Base-by-base conservation (phyloP, 1,284 basidiomycete species). In the Amylostereum chailletii region DNA sequence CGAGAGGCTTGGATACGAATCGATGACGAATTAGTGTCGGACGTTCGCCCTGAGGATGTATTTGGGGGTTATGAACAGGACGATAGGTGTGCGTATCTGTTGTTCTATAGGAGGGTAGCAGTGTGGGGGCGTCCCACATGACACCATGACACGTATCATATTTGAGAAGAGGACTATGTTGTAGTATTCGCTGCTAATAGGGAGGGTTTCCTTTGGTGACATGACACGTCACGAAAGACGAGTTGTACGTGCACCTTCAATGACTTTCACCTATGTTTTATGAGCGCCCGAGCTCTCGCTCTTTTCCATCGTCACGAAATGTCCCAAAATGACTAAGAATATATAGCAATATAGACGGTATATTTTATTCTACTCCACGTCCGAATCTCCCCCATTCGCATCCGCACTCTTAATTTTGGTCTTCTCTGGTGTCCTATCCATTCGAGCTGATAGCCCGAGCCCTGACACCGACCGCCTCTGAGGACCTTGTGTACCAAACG, bases 11-110 rank as follows among this genome's bases (percentile, higher is more conserved):
- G 91, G 95, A 77, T 96, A 51, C 84, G 94, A 54, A 90, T 97
- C 51, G 94, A 97, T 66, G 94, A 97, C 61, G 93, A 95, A 65
- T 69, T 84, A 4, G 86, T 92, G n/a, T 81, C 81, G 33, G 82
- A 89, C 53, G 76, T 94, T 39, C 71, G 79, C n/a, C 70, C 74
- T 1, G 85, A 89, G 42, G 84, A 93, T 59, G 89, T 94, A 42
- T 85, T 91, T 60, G 80, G 75, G n/a, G 62, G 69, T 1, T 61
- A 62, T 34, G 79, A 77, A 52, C 66, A 71, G 44, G 81, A 83
- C 49, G 89, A 88, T 56, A 71, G 83, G 52, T 84, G 81, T 64
- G 92, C 93, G 10, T 98, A 97, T 70, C 65, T 98, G 62, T 70
- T 96, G 62, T 93, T 97, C 68, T 97, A 97, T 64, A 65, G 76